Evolutionary conservation across 2,329 filamentous ascomycete genomes (phyloP).

Genomic region (Coleophoma eucalyptorum): DNA sequence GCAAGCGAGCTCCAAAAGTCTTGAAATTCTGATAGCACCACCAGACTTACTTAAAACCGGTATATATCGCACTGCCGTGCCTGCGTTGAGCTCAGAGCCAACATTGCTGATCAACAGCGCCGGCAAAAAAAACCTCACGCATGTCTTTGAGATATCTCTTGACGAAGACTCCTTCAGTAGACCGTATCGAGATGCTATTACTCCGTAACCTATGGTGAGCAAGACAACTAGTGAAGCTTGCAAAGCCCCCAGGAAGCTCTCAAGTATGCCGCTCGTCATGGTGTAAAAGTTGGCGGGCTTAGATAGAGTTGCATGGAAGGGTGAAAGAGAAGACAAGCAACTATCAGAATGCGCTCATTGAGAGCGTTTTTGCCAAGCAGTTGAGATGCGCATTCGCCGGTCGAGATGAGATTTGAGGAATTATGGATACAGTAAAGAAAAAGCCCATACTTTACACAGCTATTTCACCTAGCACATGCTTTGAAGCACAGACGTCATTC

Average conservation of each 20-base stretch:
- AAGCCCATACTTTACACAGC: too few relatives aligned
- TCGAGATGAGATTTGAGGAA: too few relatives aligned
- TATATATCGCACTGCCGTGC: conserved; percentile 42
- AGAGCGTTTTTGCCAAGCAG: too few relatives aligned
- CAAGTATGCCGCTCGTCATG: conserved; percentile 5
- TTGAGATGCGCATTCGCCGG: too few relatives aligned
- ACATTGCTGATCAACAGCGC: conserved; percentile 49
- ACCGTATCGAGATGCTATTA: conserved; percentile 43
- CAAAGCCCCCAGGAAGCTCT: conserved; percentile 44
- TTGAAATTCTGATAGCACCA: neutral
- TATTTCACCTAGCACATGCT: too few relatives aligned
- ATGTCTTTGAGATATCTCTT: conserved; percentile 47
- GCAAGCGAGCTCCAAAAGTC: neutral
- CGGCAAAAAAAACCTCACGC: conserved; percentile 49
- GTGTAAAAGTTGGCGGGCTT: neutral
- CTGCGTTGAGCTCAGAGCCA: conserved; percentile 43
- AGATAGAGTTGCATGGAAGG: neutral
- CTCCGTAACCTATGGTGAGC: conserved; percentile 48
- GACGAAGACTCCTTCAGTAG: conserved; percentile 42
- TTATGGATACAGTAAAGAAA: too few relatives aligned
- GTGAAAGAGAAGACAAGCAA: neutral
- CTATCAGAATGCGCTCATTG: too few relatives aligned
- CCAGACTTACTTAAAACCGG: conserved; percentile 37
- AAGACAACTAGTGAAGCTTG: conserved; percentile 51
- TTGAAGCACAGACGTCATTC: too few relatives aligned